Evolutionary conservation across 805 yeast species (phyloP).

Genomic region (Wickerhamomyces bovis): DNA sequence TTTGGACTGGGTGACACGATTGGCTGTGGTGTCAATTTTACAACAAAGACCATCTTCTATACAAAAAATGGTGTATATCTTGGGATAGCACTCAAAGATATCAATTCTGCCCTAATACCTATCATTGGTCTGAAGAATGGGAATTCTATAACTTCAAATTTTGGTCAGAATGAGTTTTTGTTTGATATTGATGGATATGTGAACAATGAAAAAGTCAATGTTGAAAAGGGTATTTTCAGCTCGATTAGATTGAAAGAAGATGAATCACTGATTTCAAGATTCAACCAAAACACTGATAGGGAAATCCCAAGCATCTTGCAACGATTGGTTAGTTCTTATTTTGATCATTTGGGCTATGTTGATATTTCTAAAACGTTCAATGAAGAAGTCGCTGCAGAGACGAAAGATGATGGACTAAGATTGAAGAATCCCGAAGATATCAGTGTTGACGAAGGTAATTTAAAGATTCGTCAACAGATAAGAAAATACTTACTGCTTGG

Average conservation of each 20-base stretch:
- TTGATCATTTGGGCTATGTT: constrained; percentile 52
- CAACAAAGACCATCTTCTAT: constrained; percentile 56
- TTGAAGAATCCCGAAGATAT: constrained; percentile 7
- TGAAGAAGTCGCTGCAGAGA: constrained; percentile 31
- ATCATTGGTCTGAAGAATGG: constrained; percentile 34
- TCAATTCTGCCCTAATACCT: constrained; percentile 41
- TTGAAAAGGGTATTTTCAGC: constrained; percentile 26
- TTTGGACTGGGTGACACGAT: constrained; percentile 58
- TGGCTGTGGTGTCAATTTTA: constrained; percentile 80
- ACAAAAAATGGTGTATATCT: constrained; percentile 75
- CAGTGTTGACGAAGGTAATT: constrained; percentile 30
- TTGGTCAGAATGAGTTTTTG: constrained; percentile 49
- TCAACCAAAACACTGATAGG: constrained; percentile 10
- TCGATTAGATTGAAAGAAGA: constrained; percentile 5
- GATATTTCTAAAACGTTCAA: constrained; percentile 48
- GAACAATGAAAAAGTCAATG: constrained; percentile 34
- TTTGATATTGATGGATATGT: constrained; percentile 57
- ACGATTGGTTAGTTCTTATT: constrained; percentile 38
- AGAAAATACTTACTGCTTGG: constrained; percentile 34
- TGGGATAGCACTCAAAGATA: constrained; percentile 48
- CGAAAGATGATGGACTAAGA: constrained; percentile 13
- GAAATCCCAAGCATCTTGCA: constrained; percentile 26
- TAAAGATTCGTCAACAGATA: constrained; percentile 39
- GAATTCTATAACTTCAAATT: constrained; percentile 29
- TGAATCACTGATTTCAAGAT: constrained; percentile 2